Base-by-base conservation (phyloP, 2,329 filamentous ascomycete species). In the Beauveria asiatica region DNA sequence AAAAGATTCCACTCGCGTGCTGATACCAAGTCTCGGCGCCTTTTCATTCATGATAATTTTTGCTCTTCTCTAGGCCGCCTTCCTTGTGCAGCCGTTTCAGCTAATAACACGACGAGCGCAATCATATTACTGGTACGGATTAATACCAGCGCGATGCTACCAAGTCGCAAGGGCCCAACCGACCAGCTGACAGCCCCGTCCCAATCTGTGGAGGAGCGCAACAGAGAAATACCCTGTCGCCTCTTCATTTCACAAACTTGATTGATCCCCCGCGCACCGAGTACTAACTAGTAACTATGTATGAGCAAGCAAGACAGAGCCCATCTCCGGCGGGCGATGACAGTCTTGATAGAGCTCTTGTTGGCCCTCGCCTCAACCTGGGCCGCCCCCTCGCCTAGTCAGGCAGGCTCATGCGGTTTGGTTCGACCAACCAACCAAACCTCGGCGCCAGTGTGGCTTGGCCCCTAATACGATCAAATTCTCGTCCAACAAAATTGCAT, bases 401-500 rank as follows among this genome's bases (percentile, higher is more conserved):
- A 6, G 56, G 56, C 46, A 58, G 46, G 56, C 56, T 49, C 30
- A 41, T 21, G 44, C 44, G 16, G 33, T 41, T 27, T 39, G 16
- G 27, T 48, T 48, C 54, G 25, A 17, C 19, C 41, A 33, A 49
- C 42, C 42, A 48, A 46, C 10, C 30, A 33, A 33, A 33, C 45
- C 44, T 49, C 51, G 56, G 56, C 46, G 37, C 42, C 46, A 48
- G 33, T 37, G 56, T 57, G 56, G 56, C 56, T 58, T 58, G 56
- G 56, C 46, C 56, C 56, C 56, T 23, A 23, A 21, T n/a, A 23
- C 23, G 46, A 58, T 58, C 56, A 50, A 30, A 30, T 45, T 45
- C 30, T 55, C 41, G 17, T 30, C 50, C 21, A 42, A 9, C n/a
- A 8, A 19, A 42, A 37, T 49, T 17, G 23, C 45, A 21, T 19